phyloP scores from a whole-genome alignment of 768 basidiomycete genomes.

The Lactifluus echinatus region DNA sequence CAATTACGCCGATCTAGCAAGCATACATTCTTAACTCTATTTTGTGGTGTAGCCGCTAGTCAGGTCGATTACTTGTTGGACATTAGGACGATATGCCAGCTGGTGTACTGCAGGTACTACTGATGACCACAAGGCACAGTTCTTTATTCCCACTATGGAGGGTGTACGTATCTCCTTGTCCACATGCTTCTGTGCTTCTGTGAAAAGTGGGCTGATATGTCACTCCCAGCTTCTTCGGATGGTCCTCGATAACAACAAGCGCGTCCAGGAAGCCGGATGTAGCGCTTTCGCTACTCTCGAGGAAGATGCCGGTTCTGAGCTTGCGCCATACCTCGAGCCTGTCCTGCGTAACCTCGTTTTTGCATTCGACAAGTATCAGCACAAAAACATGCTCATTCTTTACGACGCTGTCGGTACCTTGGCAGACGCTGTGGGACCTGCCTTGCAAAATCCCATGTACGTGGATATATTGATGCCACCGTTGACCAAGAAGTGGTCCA shows the following conservation, averaged over 20 bases:
- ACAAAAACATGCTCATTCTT: slow-evolving; percentile 97
- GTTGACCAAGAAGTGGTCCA: slow-evolving; percentile 82
- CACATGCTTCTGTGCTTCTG: slow-evolving; percentile 25
- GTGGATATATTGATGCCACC: slow-evolving; percentile 98
- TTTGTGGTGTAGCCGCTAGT: slow-evolving; percentile 67
- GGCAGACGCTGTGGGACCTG: slow-evolving; percentile 89
- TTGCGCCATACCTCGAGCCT: slow-evolving; percentile 91
- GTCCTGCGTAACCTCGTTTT: slow-evolving; percentile 91
- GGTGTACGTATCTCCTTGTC: slow-evolving; percentile 46
- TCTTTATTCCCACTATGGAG: slow-evolving; percentile 97
- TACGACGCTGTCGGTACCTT: slow-evolving; percentile 99
- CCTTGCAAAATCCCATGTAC: slow-evolving; percentile 75
- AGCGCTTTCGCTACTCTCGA: slow-evolving; percentile 98
- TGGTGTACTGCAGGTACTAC: slow-evolving; percentile 87
- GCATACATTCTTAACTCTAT: slow-evolving; percentile 1
- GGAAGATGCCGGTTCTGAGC: slow-evolving; percentile 87
- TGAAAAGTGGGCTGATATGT: background rate
- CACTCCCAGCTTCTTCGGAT: slow-evolving; percentile 79
- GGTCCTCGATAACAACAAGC: slow-evolving; percentile 97
- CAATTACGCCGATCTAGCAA: background rate
- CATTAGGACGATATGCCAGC: slow-evolving; percentile 94
- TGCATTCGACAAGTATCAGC: slow-evolving; percentile 97
- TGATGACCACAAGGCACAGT: slow-evolving; percentile 80
- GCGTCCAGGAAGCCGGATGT: slow-evolving; percentile 98
- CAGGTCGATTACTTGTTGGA: slow-evolving; percentile 98